Conservation (phyloP, 768 basidiomycete genomes). For the Lentinus tigrinus region DNA sequence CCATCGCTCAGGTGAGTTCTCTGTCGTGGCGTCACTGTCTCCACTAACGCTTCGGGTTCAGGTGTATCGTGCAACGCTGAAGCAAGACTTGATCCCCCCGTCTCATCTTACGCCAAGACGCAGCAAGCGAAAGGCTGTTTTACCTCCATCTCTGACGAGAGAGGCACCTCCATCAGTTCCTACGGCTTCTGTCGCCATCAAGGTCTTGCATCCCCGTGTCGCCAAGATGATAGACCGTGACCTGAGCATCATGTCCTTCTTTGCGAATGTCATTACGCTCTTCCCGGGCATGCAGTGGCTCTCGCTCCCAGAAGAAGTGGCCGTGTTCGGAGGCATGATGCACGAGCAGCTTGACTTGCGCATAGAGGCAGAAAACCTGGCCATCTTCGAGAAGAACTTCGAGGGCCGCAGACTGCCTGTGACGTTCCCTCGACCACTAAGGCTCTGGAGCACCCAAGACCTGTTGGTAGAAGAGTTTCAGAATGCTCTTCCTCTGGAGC, state of each 20-base stretch:
- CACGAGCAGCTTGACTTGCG: constrained; percentile 88
- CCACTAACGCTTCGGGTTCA: constrained; percentile 25
- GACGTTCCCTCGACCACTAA: constrained; percentile 86
- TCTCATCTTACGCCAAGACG: constrained; percentile 80
- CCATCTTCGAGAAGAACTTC: constrained; percentile 86
- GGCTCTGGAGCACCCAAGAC: constrained; percentile 76
- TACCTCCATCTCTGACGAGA: constrained; percentile 46
- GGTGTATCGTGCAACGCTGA: constrained; percentile 90
- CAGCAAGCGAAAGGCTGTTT: constrained; percentile 44
- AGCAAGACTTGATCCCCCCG: constrained; percentile 79
- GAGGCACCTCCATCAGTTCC: constrained; percentile 74
- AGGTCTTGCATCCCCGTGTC: constrained; percentile 90
- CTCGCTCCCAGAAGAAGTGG: constrained; percentile 91
- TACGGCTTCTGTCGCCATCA: constrained; percentile 89
- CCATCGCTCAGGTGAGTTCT: constrained; percentile 81
- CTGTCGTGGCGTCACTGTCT: not conserved
- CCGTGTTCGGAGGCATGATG: constrained; percentile 97
- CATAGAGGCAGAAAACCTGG: constrained; percentile 85
- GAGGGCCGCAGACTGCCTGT: constrained; percentile 74
- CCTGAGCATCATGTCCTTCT: constrained; percentile 92
- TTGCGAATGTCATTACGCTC: constrained; percentile 72
- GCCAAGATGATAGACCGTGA: constrained; percentile 82
- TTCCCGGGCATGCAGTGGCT: constrained; percentile 97
- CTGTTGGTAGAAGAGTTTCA: constrained; percentile 91
- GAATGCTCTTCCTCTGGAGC: constrained; percentile 86